Conservation (phyloP, 2,329 filamentous ascomycete genomes). For the Chrysoporthe austroafricana region DNA sequence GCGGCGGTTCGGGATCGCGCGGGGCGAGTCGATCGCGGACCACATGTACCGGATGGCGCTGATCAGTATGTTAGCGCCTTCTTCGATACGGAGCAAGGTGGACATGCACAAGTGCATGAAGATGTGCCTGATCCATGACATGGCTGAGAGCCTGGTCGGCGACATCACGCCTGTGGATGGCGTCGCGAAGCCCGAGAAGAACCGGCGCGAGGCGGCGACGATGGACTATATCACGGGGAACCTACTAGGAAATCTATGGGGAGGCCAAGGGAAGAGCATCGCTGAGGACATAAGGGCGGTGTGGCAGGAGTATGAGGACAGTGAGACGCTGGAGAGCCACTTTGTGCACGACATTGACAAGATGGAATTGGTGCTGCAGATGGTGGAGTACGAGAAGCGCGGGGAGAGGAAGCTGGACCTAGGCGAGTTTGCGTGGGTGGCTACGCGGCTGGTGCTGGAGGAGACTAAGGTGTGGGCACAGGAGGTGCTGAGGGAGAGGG, state of each 20-base stretch:
- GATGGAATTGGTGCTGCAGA: slow-evolving; percentile 91
- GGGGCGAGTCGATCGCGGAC: slow-evolving; percentile 89
- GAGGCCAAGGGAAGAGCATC: slow-evolving; percentile 55
- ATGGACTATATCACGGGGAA: slow-evolving; percentile 86
- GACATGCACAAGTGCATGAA: slow-evolving; percentile 85
- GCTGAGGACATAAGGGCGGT: slow-evolving; percentile 75
- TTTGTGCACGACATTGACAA: slow-evolving; percentile 98
- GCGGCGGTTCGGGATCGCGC: slow-evolving; percentile 79
- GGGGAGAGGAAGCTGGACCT: slow-evolving; percentile 71
- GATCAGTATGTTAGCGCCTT: slow-evolving; percentile 88
- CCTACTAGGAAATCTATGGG: slow-evolving; percentile 75
- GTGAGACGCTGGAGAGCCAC: slow-evolving; percentile 77
- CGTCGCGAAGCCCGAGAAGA: slow-evolving; percentile 86
- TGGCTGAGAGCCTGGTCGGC: slow-evolving; percentile 93
- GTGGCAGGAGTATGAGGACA: slow-evolving; percentile 96
- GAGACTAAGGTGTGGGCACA: slow-evolving; percentile 83
- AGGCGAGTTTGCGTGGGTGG: slow-evolving; percentile 84
- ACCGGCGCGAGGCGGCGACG: slow-evolving; percentile 79
- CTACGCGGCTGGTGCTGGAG: slow-evolving; percentile 69
- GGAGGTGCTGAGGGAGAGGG: slow-evolving; percentile 75
- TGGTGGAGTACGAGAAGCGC: slow-evolving; percentile 90
- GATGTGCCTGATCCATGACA: slow-evolving; percentile 96
- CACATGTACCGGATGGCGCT: slow-evolving; percentile 99
- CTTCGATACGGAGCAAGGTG: slow-evolving; percentile 69
- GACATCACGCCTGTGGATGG: slow-evolving; percentile 95